phyloP scores from a whole-genome alignment of 1,284 basidiomycete genomes.

The Trichosporon coremiiforme region DNA sequence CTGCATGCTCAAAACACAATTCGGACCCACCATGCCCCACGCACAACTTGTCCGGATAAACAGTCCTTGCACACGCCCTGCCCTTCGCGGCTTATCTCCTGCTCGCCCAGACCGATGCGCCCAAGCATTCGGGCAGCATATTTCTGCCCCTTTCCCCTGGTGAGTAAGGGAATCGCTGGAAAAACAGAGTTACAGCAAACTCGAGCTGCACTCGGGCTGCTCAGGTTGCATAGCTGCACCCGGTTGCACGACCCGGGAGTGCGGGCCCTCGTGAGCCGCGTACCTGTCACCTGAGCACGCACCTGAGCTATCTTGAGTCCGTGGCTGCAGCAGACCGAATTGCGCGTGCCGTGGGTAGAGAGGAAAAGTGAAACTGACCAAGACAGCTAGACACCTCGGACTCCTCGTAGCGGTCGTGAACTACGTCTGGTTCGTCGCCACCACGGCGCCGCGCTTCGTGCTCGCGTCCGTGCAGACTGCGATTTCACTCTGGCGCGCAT shows the following conservation, averaged over 20 bases:
- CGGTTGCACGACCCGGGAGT: too few relatives aligned
- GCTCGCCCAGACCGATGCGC: slow-evolving; percentile 38
- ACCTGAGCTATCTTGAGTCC: background rate
- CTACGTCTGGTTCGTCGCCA: slow-evolving; percentile 25
- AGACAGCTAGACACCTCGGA: slow-evolving; percentile 30
- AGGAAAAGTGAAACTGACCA: background rate
- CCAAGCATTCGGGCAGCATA: slow-evolving; percentile 30
- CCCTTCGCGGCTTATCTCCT: slow-evolving; percentile 37
- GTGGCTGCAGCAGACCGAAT: background rate
- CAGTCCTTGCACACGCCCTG: slow-evolving; percentile 38
- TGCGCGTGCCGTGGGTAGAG: background rate
- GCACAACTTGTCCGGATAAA: background rate
- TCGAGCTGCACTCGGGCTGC: too few relatives aligned
- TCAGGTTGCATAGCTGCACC: too few relatives aligned
- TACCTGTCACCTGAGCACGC: slow-evolving; percentile 2
- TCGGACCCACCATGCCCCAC: background rate
- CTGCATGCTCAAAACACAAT: background rate
- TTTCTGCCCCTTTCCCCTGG: slow-evolving; percentile 40
- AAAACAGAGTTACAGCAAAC: slow-evolving; percentile 3
- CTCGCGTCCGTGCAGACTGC: slow-evolving; percentile 21
- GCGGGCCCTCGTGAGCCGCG: too few relatives aligned
- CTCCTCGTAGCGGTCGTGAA: slow-evolving; percentile 30
- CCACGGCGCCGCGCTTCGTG: slow-evolving; percentile 19
- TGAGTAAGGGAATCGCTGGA: slow-evolving; percentile 22
- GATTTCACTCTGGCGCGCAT: slow-evolving; percentile 22